A percentile compares a stretch with the other conserved stretches of the same genome.
Evolutionary conservation across 805 yeast genomes (phyloP).

Genomic region (Brettanomyces nanus): DNA sequence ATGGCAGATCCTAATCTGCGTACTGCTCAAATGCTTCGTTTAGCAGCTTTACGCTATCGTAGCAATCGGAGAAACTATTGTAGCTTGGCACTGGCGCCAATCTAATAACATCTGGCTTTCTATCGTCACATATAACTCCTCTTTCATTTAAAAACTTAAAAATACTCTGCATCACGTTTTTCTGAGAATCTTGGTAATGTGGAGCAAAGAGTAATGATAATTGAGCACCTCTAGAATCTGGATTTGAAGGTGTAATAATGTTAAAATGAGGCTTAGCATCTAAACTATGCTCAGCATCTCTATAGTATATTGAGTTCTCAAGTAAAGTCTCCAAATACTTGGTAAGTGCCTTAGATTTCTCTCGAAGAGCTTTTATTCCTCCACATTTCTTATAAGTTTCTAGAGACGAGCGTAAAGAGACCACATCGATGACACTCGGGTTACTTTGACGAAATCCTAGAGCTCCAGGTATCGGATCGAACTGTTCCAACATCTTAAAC

Average conservation of each 20-base stretch:
- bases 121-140: constrained; percentile 79
- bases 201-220: constrained; percentile 65
- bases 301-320: constrained; percentile 37
- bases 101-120: constrained; percentile 85
- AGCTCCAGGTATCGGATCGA: constrained; percentile 80
- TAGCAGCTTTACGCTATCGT: constrained; percentile 35
- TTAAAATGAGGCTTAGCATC: constrained; percentile 37
- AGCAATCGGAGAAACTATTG: constrained; percentile 65
- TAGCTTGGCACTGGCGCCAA: constrained; percentile 84
- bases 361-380: constrained; percentile 51
- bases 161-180: constrained; percentile 55
- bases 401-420: constrained; percentile 59
- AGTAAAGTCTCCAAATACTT: constrained; percentile 44
- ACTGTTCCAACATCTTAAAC: constrained; percentile 71
- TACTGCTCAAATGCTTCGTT: constrained; percentile 37
- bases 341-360: constrained; percentile 52
- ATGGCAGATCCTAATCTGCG: too few species aligned
- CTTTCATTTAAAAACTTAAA: constrained; percentile 36
- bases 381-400: constrained; percentile 53
- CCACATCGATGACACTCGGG: constrained; percentile 82
- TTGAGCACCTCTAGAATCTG: constrained; percentile 68
- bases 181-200: constrained; percentile 25
- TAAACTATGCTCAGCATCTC: constrained; percentile 17
- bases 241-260: constrained; percentile 65
- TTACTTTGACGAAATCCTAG: constrained; percentile 84